These are phyloP conservation scores for Saccharomycopsis oosterbeekiorum DNA, from an alignment of 805 yeast species.

Conservation along the genomic window DNA sequence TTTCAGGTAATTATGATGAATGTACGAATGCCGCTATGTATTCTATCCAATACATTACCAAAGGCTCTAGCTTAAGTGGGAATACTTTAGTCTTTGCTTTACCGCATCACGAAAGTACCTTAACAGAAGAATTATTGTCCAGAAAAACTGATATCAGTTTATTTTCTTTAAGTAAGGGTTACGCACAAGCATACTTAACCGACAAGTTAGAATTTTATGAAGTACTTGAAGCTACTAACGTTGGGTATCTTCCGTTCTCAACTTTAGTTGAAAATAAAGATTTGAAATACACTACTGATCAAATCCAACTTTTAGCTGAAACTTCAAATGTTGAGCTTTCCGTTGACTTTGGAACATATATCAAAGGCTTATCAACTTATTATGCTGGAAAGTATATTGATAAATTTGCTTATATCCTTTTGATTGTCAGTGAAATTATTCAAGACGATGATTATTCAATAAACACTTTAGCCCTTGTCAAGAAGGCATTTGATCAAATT, in stretches of 20 bases:
- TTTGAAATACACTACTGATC: conserved; percentile 35
- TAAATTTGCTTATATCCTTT: conserved; percentile 46
- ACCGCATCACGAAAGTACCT: conserved; percentile 39
- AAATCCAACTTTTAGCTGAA: conserved; percentile 27
- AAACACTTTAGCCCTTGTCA: conserved; percentile 28
- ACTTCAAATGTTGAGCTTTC: conserved; percentile 34
- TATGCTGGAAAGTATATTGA: conserved; percentile 45
- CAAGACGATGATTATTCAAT: conserved; percentile 31
- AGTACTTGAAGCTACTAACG: conserved; percentile 25
- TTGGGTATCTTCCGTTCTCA: conserved; percentile 21
- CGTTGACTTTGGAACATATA: conserved; percentile 32
- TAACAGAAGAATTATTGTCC: conserved; percentile 24
- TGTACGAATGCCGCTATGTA: conserved; percentile 39
- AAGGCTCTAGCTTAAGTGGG: conserved; percentile 35
- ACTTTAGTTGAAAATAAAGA: conserved; percentile 13
- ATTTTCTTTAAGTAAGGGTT: conserved; percentile 42
- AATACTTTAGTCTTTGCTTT: conserved; percentile 37
- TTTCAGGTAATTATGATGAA: conserved; percentile 35
- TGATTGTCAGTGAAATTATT: conserved; percentile 40
- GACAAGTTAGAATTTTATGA: conserved; percentile 15
- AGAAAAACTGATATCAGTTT: conserved; percentile 33
- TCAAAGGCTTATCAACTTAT: conserved; percentile 35
- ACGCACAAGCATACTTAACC: conserved; percentile 36
- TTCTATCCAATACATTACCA: conserved; percentile 36
- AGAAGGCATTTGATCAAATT: conserved; percentile 36